Evolutionary conservation across 179 eudicot species (phyloP).

Genomic region (Patellifolia procumbens): DNA sequence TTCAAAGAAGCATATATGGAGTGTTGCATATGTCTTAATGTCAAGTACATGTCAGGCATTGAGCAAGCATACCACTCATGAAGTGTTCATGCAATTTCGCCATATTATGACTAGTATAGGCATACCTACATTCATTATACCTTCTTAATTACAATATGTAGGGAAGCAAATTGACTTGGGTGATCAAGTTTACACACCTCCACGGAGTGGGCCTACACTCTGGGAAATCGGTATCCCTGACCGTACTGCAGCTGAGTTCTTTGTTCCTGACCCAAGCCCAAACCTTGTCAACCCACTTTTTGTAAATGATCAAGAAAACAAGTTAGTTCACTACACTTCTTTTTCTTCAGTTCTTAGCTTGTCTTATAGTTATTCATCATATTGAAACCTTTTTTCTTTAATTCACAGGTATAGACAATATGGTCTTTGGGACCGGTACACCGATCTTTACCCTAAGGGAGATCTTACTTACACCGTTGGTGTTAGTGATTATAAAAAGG

Average conservation of each 20-base stretch:
- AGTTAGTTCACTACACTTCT: constrained; percentile 17
- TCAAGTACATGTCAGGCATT: too few relatives aligned
- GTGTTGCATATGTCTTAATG: too few relatives aligned
- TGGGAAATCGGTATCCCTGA: constrained; percentile 66
- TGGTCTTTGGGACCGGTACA: constrained; percentile 81
- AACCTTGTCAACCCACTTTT: constrained; percentile 27
- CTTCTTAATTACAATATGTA: neutral
- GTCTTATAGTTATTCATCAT: neutral
- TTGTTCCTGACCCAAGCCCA: constrained; percentile 45
- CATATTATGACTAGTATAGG: too few relatives aligned
- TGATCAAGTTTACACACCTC: constrained; percentile 32
- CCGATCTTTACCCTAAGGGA: constrained; percentile 55
- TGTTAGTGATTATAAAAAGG: constrained; percentile 40
- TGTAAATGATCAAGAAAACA: constrained; percentile 21
- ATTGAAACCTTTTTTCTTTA: neutral
- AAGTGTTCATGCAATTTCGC: too few relatives aligned
- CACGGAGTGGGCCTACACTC: constrained; percentile 51
- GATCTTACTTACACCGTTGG: constrained; percentile 70
- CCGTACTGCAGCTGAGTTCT: constrained; percentile 64
- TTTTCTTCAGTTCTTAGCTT: neutral
- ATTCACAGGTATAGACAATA: constrained; percentile 69
- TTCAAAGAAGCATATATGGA: too few relatives aligned
- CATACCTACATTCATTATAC: too few relatives aligned
- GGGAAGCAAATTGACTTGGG: constrained; percentile 35
- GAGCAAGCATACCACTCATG: too few relatives aligned